Base-by-base conservation (phyloP, 176 grass and related monocot genomes). In the Coix lacrymajobi region DNA sequence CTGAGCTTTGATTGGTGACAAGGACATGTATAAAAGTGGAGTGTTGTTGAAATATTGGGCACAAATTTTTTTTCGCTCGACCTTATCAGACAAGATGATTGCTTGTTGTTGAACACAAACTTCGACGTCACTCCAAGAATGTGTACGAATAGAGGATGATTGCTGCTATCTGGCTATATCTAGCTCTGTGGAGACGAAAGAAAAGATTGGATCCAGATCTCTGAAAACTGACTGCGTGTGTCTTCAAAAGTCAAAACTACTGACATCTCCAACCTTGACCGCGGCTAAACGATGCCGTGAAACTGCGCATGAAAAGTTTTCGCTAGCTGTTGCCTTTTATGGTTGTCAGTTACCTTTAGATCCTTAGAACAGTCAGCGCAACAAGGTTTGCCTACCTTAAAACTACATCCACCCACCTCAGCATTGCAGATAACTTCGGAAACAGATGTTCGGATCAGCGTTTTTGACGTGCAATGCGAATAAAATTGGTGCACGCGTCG, bases 11-110 rank as follows among this genome's bases (percentile, higher is more conserved):
- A 26, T 69, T 52, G 12, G 14, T 74, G 88, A 89, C 33, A 38
- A 33, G 14, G 48, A 79, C 32, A 16, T 67, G 17, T 26, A 62
- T 16, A 30, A 15, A 15, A 70, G 20, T 74, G 57, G 7, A 70
- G 20, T 74, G 57, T 31, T 51, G 40, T 12, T 82, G 36, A 58
- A 51, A 81, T 81, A 16, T 81, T 61, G 54, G 31, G 51, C 20
- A 22, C 61, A 66, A 61, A 24, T 60, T 54, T 25, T 14, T 57
- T 30, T 14, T 62, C 22, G 79, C 5, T 8, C 13, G 25, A 36
- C 68, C 79, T 86, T 83, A 90, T 90, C 84, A 67, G 39, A 74
- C 68, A 41, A 66, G 39, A 87, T 45, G 39, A 61, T 29, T 29
- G n/a, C 31, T 67, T 7, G 26, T 26, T 68, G 26, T 33, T 49